phyloP scores from a whole-genome alignment of 2,329 filamentous ascomycete species.

The Pezicula neosporulosa region DNA sequence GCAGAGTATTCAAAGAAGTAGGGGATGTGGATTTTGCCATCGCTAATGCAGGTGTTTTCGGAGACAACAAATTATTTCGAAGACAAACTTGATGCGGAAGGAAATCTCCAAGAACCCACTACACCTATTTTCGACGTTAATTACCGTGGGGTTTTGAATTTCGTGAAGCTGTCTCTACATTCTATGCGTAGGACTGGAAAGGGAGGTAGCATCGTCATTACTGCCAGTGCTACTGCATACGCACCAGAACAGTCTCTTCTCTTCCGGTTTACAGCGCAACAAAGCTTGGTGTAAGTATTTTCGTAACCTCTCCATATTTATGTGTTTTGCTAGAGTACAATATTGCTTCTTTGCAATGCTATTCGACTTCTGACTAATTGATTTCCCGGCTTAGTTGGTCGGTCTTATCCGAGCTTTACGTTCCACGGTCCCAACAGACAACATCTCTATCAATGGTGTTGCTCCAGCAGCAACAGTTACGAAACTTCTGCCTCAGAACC shows the following conservation, averaged over 20 bases:
- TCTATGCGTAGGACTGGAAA: neutral
- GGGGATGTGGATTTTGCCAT: constrained; percentile 32
- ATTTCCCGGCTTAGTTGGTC: constrained; percentile 26
- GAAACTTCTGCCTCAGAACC: constrained; percentile 25
- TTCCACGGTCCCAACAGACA: constrained; percentile 17
- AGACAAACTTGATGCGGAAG: constrained; percentile 26
- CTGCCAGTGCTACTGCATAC: constrained; percentile 33
- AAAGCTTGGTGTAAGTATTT: constrained; percentile 16
- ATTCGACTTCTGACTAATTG: too few relatives aligned
- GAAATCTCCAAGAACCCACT: constrained; percentile 24
- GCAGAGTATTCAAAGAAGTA: constrained; percentile 12
- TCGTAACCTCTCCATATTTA: too few relatives aligned
- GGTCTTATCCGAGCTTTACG: constrained; percentile 31
- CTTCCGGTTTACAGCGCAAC: constrained; percentile 30
- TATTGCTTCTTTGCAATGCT: too few relatives aligned
- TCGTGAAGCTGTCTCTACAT: constrained; percentile 28
- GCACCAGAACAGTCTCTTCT: constrained; percentile 31
- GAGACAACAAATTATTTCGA: constrained; percentile 29
- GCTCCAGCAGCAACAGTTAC: constrained; percentile 34
- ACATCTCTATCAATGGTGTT: constrained; percentile 35
- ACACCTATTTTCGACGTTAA: constrained; percentile 32
- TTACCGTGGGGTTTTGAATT: constrained; percentile 26
- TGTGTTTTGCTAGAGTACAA: too few relatives aligned
- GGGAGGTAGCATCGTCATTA: constrained; percentile 34
- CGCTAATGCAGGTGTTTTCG: constrained; percentile 31